These are phyloP conservation scores for Neonectria hederae DNA, from an alignment of 2,329 filamentous ascomycete species.

Conservation along the genomic window DNA sequence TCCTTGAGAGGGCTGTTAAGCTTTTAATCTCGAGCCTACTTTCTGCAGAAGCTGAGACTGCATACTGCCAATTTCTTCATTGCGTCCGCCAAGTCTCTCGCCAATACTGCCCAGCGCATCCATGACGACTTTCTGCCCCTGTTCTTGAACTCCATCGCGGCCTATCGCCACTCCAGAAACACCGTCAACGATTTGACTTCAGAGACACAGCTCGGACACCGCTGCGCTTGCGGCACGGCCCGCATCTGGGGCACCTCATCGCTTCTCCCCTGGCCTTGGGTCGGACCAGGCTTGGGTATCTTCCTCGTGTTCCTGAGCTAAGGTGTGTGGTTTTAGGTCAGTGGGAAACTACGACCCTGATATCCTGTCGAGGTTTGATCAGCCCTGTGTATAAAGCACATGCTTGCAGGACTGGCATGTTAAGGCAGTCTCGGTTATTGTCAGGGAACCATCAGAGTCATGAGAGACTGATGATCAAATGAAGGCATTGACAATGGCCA, in stretches of 20 bases:
- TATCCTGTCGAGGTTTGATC: background rate
- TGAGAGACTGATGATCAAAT: too few species aligned
- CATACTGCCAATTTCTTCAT: background rate
- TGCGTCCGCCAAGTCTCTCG: background rate
- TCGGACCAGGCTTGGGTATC: background rate
- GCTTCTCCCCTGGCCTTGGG: background rate
- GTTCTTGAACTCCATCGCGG: conserved; percentile 1
- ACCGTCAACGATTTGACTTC: background rate
- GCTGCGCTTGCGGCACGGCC: conserved; percentile 17
- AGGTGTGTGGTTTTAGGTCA: background rate
- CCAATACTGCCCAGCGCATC: background rate
- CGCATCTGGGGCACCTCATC: conserved; percentile 9
- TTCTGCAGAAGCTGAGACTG: background rate
- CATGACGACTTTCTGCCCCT: background rate
- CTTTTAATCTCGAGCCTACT: background rate
- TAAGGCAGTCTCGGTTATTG: background rate
- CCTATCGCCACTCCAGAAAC: background rate
- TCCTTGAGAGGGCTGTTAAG: too few species aligned
- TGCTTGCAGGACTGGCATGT: background rate
- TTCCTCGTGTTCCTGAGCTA: conserved; percentile 2
- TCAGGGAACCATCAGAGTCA: background rate
- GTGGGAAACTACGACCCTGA: conserved; percentile 18
- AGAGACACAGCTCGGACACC: background rate
- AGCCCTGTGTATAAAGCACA: too few species aligned
- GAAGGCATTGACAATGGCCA: too few species aligned